Evolutionary conservation across 352 stramenopile genomes (phyloP), one percentile per base, ranked within the genome.

Genomic region (Globisporangium spiculum): DNA sequence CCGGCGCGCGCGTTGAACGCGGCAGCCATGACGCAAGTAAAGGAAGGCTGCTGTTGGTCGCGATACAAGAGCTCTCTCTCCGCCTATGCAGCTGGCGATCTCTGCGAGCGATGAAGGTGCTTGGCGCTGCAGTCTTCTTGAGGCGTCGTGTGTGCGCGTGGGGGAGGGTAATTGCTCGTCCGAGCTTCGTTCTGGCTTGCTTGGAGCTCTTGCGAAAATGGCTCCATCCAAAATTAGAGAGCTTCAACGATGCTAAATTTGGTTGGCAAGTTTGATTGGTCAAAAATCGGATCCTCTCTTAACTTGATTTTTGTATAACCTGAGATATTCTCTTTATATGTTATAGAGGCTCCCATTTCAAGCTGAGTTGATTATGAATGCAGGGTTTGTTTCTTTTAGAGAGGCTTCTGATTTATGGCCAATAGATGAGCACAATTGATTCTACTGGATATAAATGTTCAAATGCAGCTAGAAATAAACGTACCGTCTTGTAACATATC

Each of bases 1-100:
- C 9, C 55, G 24, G 30, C 30, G 30, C 55, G 55, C 30, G 18
- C 24, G 30, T 60, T 60, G 55, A 60, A 60, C 55, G 55, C 53
- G 36, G 53, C 53, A 34, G 53, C 55, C 55, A 60, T 60, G 30
- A 41, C 50, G n/a, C 8, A 46, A 46, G 38, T 16, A 7, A 18
- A 46, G 32, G 32, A 27, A 55, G 48, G 7, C 3, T 18, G 50
- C 22, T 16, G 8, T 0, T 20, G 52, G 24, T 10, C 22, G 4
- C 24, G 26, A 18, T 16, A 12, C 3, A 30, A 46, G 12, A 20
- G 55, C 41, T 20, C 41, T 20, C 60, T 24, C 44, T 32, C 30
- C 30, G 30, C 8, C 30, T 44, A 7, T 44, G 14, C 24, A 41
- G 26, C 26, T 60, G n/a, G 41, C 16, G 4, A 5, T n/a, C 41